Evolutionary conservation across 1,284 basidiomycete genomes (phyloP).

Genomic region (Flammula alnicola): DNA sequence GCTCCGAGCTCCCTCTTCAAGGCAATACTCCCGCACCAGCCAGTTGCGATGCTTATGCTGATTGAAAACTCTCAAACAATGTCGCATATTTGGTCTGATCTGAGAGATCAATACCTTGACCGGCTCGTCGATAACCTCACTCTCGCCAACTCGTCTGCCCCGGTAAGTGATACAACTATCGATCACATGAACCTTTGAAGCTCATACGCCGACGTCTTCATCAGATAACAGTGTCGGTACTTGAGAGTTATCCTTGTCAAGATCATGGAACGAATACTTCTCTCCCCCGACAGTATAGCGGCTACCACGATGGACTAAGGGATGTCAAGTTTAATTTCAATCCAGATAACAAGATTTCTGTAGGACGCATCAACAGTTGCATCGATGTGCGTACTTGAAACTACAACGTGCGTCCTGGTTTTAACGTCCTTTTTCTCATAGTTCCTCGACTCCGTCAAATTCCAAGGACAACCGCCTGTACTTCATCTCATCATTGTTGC

Average conservation of each 20-base stretch:
- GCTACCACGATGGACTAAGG: constrained; percentile 38
- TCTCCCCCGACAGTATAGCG: constrained; percentile 38
- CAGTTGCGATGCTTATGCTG: constrained; percentile 55
- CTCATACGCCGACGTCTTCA: constrained; percentile 3
- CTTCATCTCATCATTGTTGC: constrained; percentile 64
- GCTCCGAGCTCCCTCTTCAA: constrained; percentile 34
- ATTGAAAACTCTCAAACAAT: constrained; percentile 65
- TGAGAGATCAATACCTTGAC: constrained; percentile 57
- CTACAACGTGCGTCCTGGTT: neutral
- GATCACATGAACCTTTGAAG: constrained; percentile 3
- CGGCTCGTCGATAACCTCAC: constrained; percentile 24
- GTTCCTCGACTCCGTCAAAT: constrained; percentile 44
- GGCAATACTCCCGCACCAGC: constrained; percentile 42
- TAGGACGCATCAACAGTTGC: constrained; percentile 44
- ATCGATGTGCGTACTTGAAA: constrained; percentile 46
- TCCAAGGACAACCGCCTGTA: constrained; percentile 39
- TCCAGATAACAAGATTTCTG: constrained; percentile 48
- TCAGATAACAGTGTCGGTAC: constrained; percentile 32
- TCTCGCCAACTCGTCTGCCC: constrained; percentile 27
- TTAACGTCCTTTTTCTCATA: constrained; percentile 22
- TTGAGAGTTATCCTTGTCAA: constrained; percentile 36
- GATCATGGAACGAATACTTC: constrained; percentile 29
- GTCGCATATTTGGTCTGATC: constrained; percentile 55
- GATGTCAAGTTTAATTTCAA: constrained; percentile 48
- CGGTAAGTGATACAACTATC: constrained; percentile 31